Evolutionary conservation across 371 early-diverging fungal genomes (phyloP), one percentile per base, ranked within the genome.

Genomic region (Rhizopus delemar): DNA sequence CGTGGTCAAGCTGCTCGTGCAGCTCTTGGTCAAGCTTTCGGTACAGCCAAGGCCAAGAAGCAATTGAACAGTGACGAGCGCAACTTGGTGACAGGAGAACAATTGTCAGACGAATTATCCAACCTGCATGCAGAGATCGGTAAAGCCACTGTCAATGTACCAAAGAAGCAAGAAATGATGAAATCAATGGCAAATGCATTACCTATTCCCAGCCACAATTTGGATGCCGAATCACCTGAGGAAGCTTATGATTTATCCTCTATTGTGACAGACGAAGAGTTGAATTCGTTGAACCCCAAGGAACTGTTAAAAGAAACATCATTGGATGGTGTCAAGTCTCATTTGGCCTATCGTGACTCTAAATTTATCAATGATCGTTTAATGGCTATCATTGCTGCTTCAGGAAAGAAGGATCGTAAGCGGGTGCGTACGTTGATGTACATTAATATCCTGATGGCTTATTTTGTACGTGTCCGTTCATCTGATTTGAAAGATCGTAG

Each of bases 1-100:
- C 56, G 59, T 33, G 61, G 58, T 5, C 63, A 66, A 41, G 53
- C 58, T 8, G 92, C 93, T 22, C 78, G 89, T 57, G 86, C 88
- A 57, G 78, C 83, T 35, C 79, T 95, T 59, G 95, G 95, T 64
- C 82, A 91, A 70, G 85, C 91, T n/a, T 95, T 95, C 63, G 96
- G 96, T 68, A 93, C 90, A 54, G 89, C 90, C 80, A 93, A 93
- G 80, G 80, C 84, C 50, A 86, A 88, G 65, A 82, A 91, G 59
- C 82, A 86, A 58, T 84, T 95, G 61, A 82, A 82, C 31, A 90
- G 90, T 11, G 76, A 80, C 55, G 95, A 92, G 67, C 86, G 91
- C 61, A 95, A 95, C 69, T 81, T 84, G 59, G 90, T 95, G 56
- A 83, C 56, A 3, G 75, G 61, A 39, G 66, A 79, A 39, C 73